phyloP scores from a whole-genome alignment of 257 asterid species.

The Cinchona pubescens region DNA sequence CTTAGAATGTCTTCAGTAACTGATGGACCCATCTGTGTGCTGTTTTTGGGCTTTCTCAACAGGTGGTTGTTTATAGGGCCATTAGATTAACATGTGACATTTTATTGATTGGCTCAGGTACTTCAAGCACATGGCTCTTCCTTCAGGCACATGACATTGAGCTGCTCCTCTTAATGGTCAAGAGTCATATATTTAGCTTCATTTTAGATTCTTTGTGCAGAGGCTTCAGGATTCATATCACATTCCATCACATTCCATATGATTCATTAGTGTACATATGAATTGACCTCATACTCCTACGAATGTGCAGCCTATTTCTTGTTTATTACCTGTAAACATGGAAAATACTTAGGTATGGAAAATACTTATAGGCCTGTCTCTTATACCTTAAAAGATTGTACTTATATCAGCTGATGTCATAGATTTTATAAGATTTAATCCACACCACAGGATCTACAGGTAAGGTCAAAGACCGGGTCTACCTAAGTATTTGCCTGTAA shows the following conservation, averaged over 20 bases:
- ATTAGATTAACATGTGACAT: slow-evolving; percentile 1
- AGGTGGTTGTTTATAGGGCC: slow-evolving; percentile 9
- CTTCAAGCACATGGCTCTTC: slow-evolving; percentile 16
- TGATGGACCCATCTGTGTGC: slow-evolving; percentile 24
- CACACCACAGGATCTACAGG: too few relatives aligned
- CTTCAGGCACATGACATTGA: slow-evolving; percentile 2
- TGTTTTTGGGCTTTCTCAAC: slow-evolving; percentile 18
- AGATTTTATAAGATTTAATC: too few relatives aligned
- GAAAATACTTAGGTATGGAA: too few relatives aligned
- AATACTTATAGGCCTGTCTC: too few relatives aligned
- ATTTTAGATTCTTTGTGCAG: slow-evolving; percentile 5
- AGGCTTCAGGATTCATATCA: slow-evolving; percentile 1
- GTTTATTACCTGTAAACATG: not conserved
- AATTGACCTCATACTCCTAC: not conserved
- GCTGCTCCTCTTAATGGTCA: slow-evolving; percentile 10
- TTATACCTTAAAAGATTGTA: too few relatives aligned
- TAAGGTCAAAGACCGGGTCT: too few relatives aligned
- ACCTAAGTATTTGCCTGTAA: not conserved
- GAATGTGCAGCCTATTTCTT: not conserved
- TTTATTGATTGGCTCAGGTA: slow-evolving; percentile 7
- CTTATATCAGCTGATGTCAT: too few relatives aligned
- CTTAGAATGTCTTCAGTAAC: slow-evolving; percentile 12
- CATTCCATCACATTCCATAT: not conserved
- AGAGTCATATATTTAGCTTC: slow-evolving; percentile 7
- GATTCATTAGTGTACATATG: not conserved